Evolutionary conservation across 192 early-diverging fungal species (phyloP).

Genomic region (Haplosporangium gracile): DNA sequence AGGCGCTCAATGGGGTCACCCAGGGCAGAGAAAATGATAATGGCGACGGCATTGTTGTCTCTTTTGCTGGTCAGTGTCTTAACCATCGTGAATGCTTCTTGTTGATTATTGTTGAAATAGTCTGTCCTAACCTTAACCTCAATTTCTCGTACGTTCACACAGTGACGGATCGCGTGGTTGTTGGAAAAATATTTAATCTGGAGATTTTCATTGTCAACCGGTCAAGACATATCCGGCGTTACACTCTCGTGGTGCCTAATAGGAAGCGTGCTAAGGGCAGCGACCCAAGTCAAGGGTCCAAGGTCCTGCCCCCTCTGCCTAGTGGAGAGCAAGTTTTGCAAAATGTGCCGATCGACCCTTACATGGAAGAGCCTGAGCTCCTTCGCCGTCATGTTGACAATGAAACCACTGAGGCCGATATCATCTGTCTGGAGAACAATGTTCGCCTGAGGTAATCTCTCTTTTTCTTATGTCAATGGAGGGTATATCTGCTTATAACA

Average conservation of each 20-base stretch:
- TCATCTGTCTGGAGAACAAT: conserved; percentile 72
- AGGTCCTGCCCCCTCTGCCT: conserved; percentile 59
- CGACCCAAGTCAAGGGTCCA: conserved; percentile 54
- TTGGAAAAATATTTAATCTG: conserved; percentile 67
- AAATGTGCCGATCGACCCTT: conserved; percentile 66
- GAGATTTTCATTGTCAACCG: conserved; percentile 70
- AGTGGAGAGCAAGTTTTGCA: conserved; percentile 43
- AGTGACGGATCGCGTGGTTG: conserved; percentile 57
- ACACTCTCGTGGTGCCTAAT: conserved; percentile 68
- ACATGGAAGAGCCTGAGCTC: conserved; percentile 69
- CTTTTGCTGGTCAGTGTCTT: conserved; percentile 61
- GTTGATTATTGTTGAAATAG: neutral
- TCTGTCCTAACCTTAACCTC: neutral
- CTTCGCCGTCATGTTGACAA: conserved; percentile 67
- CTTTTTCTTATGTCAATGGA: neutral
- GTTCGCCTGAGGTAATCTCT: conserved; percentile 64
- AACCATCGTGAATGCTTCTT: neutral
- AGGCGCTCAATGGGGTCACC: conserved; percentile 39
- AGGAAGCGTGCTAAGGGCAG: conserved; percentile 62
- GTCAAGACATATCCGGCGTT: conserved; percentile 65
- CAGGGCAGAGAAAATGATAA: conserved; percentile 61
- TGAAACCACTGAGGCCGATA: conserved; percentile 71
- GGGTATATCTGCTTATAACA: neutral
- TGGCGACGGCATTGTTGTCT: conserved; percentile 69
- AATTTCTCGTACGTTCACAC: neutral